These are phyloP conservation scores for Trifolium dubium DNA, from an alignment of 306 rosid species.

Conservation along the genomic window DNA sequence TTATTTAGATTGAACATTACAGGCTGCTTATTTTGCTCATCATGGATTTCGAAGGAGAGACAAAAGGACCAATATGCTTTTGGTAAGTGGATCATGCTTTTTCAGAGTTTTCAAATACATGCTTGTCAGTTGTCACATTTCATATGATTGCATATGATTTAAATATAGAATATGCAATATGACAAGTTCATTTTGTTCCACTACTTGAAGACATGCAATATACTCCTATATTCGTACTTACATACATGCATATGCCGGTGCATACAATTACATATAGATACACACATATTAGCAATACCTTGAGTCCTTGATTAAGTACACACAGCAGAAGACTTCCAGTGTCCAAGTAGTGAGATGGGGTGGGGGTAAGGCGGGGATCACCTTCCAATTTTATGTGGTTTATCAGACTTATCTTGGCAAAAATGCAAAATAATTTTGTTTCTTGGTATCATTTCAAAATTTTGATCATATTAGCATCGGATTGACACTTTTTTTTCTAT, in stretches of 20 bases:
- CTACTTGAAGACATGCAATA: constrained; percentile 4
- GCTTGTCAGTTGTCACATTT: background rate
- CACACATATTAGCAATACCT: background rate
- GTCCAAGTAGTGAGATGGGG: background rate
- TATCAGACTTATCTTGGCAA: constrained; percentile 9
- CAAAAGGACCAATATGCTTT: constrained; percentile 76
- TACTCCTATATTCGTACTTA: background rate
- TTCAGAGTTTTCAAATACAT: constrained; percentile 24
- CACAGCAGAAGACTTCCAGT: background rate
- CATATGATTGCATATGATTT: constrained; percentile 18
- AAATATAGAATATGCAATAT: constrained; percentile 13
- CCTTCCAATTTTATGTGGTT: constrained; percentile 13
- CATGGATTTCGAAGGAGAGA: constrained; percentile 65
- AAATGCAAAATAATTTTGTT: background rate
- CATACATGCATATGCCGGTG: background rate
- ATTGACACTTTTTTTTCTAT: constrained; percentile 12
- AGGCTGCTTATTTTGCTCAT: constrained; percentile 78
- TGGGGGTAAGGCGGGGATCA: background rate
- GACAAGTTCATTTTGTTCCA: constrained; percentile 7
- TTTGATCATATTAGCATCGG: background rate
- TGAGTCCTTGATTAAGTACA: constrained; percentile 19
- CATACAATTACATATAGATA: background rate
- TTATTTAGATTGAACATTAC: constrained; percentile 42
- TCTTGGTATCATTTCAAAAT: constrained; percentile 25
- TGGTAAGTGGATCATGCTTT: constrained; percentile 62